These are phyloP conservation scores for Talaromyces sp. DNA, from an alignment of 2,329 filamentous ascomycete genomes.

Conservation along the genomic window DNA sequence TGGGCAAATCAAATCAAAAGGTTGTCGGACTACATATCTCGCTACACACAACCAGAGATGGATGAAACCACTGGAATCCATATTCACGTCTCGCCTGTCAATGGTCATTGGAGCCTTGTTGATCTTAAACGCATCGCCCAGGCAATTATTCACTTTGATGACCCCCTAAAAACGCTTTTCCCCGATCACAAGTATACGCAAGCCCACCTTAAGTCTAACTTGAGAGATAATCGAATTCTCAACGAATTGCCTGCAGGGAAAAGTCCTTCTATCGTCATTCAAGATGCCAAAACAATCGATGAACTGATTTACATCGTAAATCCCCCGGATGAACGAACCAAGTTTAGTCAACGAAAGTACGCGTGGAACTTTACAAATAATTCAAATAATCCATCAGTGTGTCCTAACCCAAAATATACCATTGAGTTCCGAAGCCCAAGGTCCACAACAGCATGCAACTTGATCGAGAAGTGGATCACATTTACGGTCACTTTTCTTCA, in stretches of 20 bases:
- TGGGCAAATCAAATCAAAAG: background rate
- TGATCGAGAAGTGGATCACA: slow-evolving; percentile 4
- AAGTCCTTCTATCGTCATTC: background rate
- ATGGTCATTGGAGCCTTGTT: background rate
- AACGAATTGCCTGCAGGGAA: background rate
- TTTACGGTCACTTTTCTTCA: slow-evolving; percentile 6
- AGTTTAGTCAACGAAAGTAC: background rate
- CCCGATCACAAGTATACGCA: background rate
- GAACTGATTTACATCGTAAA: background rate
- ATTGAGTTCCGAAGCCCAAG: background rate
- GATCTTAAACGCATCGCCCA: background rate
- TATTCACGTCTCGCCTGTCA: background rate
- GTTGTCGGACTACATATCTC: background rate
- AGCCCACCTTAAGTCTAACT: background rate
- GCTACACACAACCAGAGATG: background rate
- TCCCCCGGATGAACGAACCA: background rate
- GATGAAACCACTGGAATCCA: background rate
- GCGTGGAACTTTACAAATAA: slow-evolving; percentile 3
- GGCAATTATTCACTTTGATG: background rate
- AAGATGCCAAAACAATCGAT: background rate
- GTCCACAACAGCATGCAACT: background rate
- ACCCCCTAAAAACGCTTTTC: background rate
- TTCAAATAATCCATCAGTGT: background rate
- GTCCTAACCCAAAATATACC: background rate
- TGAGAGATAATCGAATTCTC: background rate